A percentile compares a stretch with the other conserved stretches of the same genome.
These are phyloP conservation scores for Fistulifera solaris DNA, from an alignment of 108 stramenopile species.

Conservation along the genomic window DNA sequence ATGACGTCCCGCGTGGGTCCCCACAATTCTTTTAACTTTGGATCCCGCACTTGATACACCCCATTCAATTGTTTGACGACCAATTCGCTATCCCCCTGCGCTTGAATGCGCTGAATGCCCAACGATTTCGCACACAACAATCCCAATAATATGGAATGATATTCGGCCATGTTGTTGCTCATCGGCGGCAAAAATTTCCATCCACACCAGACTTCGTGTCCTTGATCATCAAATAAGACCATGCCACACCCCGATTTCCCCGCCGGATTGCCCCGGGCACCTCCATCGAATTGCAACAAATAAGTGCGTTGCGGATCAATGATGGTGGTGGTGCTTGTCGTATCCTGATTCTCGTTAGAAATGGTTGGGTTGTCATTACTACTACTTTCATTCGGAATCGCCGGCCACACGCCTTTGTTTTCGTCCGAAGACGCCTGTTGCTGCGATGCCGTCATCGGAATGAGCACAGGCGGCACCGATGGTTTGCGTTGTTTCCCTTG, in stretches of 20 bases:
- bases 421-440: background rate
- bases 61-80: conserved; percentile 63
- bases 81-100: conserved; percentile 66
- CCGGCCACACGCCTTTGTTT: background rate
- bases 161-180: conserved; percentile 84
- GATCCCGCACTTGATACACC: conserved; percentile 39
- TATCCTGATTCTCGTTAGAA: no score
- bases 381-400: background rate
- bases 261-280: conserved; percentile 55
- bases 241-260: conserved; percentile 60
- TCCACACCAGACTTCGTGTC: conserved; percentile 49
- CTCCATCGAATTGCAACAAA: conserved; percentile 68
- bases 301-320: conserved; percentile 41
- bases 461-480: no score
- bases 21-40: conserved; percentile 27
- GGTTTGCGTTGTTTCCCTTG: no score
- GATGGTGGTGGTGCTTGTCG: background rate
- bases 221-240: conserved; percentile 53
- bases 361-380: no score
- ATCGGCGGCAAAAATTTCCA: conserved; percentile 40
- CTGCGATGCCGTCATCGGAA: background rate
- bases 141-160: conserved; percentile 46
- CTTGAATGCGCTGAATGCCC: conserved; percentile 45
- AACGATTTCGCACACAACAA: conserved; percentile 50
- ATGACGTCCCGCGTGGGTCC: conserved; percentile 22